Evolutionary conservation across 768 basidiomycete species (phyloP).

Genomic region (Rubroboletus satanas): DNA sequence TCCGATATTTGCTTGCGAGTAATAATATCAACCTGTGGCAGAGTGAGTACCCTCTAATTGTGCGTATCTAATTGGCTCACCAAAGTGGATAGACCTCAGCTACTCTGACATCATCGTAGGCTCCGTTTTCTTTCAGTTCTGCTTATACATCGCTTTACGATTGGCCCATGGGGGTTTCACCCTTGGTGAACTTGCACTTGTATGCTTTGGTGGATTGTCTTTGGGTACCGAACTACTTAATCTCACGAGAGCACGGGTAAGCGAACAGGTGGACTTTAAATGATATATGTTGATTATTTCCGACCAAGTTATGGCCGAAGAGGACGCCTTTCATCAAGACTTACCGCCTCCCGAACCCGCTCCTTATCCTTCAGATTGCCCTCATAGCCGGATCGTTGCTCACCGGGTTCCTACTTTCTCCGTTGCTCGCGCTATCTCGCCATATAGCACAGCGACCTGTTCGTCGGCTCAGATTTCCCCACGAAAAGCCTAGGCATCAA

Average conservation of each 20-base stretch:
- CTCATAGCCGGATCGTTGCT: conserved; percentile 89
- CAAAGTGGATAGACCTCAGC: conserved; percentile 57
- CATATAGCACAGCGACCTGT: conserved; percentile 86
- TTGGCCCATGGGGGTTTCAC: conserved; percentile 95
- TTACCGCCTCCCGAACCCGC: conserved; percentile 87
- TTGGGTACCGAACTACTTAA: conserved; percentile 84
- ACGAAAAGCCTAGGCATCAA: conserved; percentile 78
- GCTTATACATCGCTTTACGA: conserved; percentile 83
- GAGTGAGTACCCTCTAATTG: conserved; percentile 43
- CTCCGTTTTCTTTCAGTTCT: conserved; percentile 85
- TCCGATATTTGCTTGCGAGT: conserved; percentile 44
- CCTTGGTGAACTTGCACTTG: conserved; percentile 86
- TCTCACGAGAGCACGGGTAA: conserved; percentile 75
- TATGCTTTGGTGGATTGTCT: conserved; percentile 84
- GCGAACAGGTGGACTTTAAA: conserved; percentile 21
- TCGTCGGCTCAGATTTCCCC: conserved; percentile 74
- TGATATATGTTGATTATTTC: conserved; percentile 1
- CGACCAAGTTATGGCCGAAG: conserved; percentile 66
- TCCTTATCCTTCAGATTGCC: conserved; percentile 88
- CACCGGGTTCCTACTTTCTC: conserved; percentile 92
- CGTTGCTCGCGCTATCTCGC: conserved; percentile 86
- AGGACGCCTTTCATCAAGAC: conserved; percentile 85
- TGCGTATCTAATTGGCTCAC: background rate
- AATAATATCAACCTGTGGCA: conserved; percentile 60
- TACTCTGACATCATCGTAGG: conserved; percentile 69